Evolutionary conservation across 352 stramenopile genomes (phyloP).

Genomic region (Phytophthora foliorum): DNA sequence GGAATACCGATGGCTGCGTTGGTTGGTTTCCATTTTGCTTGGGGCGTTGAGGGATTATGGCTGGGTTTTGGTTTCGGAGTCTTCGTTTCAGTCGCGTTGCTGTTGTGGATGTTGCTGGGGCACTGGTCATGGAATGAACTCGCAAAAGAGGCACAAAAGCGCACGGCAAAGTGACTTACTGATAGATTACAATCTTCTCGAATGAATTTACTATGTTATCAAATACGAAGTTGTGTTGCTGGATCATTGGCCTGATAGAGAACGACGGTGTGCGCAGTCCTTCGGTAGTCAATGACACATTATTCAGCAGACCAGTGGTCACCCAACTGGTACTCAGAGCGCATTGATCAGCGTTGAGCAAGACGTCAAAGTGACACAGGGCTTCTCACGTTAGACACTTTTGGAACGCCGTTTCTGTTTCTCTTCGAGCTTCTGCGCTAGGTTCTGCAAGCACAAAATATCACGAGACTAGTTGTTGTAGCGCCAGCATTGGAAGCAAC

Average conservation of each 20-base stretch:
- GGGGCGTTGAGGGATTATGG: constrained; percentile 80
- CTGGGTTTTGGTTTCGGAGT: constrained; percentile 76
- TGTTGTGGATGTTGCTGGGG: constrained; percentile 20
- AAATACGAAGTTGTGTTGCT: too few relatives aligned
- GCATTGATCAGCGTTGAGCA: too few relatives aligned
- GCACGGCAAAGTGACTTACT: constrained; percentile 21
- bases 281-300: too few relatives aligned
- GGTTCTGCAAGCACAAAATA: constrained; percentile 81
- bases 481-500: constrained; percentile 66
- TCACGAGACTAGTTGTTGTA: constrained; percentile 76
- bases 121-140: constrained; percentile 44
- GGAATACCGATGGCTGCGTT: constrained; percentile 75
- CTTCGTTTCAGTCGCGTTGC: constrained; percentile 15
- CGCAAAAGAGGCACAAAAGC: constrained; percentile 45
- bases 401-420: constrained; percentile 76
- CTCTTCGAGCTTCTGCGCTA: constrained; percentile 87
- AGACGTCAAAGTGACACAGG: constrained; percentile 61
- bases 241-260: too few relatives aligned
- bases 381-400: constrained; percentile 72
- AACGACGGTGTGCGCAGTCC: too few relatives aligned
- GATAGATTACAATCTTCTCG: not conserved
- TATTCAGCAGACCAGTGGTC: too few relatives aligned
- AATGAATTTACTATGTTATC: not conserved
- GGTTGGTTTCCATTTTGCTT: constrained; percentile 55
- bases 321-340: too few relatives aligned